Evolutionary conservation across 352 stramenopile species (phyloP), one percentile per base, ranked within the genome.

Genomic region (Phytophthora cactorum): DNA sequence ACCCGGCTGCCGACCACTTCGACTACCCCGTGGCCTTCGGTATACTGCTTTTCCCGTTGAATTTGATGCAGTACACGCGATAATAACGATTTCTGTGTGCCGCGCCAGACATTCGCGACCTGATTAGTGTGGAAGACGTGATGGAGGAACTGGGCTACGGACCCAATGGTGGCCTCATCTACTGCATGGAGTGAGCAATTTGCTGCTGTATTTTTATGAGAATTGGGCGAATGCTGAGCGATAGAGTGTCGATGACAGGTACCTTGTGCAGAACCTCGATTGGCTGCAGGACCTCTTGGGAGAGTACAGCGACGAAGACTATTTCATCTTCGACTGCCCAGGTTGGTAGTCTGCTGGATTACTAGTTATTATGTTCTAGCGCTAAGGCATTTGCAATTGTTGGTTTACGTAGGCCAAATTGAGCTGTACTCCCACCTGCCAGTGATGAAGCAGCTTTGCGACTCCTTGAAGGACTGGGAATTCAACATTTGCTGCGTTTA

Each of bases 321-420:
- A 99, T 80, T 92, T 99, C 44, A 92, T 99, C 49, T 98, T 99
- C 52, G 98, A 99, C 82, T 98, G 98, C 59, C 98, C 98, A 51
- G 98, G 97, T 88, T 82, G 84, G 77, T 73, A 61, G 54, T 44
- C 5, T 14, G 38, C 34, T 54, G 3, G 11, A 50, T 45, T 38
- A 15, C 9, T 56, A 11, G 29, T 44, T 25, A 17, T 54, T n/a
- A n/a, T 39, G 32, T 27, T 9, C 22, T 59, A 17, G 22, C 51
- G 28, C 44, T 70, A 17, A 57, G 52, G 12, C 49, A 2, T 11
- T 70, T 10, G 2, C 31, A 31, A 5, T 56, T 49, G 8, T 15
- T n/a, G 22, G 11, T 34, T 54, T 46, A 5, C 59, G 10, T 44
- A 93, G 87, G 92, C 15, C 92, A 98, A 66, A 96, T 97, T 29